Conservation (phyloP, 2,329 filamentous ascomycete species). For the Stachybotrys echinatus region DNA sequence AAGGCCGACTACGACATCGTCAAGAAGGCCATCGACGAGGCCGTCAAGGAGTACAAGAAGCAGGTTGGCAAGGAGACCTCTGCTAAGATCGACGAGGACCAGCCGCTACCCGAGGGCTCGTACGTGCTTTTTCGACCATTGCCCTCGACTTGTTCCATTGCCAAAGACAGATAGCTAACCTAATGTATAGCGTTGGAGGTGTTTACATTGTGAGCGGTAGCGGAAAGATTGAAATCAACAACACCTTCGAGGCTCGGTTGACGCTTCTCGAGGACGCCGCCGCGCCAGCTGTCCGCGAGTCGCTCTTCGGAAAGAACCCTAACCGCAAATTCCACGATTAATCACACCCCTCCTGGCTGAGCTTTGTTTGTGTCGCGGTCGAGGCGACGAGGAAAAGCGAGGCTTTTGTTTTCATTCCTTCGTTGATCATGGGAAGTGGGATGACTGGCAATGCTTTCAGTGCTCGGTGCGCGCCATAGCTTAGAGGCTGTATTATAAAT, state of each 20-base stretch:
- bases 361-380: not conserved
- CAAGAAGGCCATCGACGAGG: conserved; percentile 73
- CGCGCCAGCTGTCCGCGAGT: conserved; percentile 77
- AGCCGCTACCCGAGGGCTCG: conserved; percentile 76
- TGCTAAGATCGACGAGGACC: conserved; percentile 70
- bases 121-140: conserved; percentile 44
- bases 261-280: conserved; percentile 78
- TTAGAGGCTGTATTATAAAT: conserved; percentile 28
- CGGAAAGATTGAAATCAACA: conserved; percentile 98
- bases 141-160: not conserved
- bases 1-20: conserved; percentile 73
- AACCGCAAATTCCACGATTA: conserved; percentile 96
- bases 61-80: conserved; percentile 64
- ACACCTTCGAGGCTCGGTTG: conserved; percentile 92
- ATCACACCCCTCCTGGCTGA: conserved; percentile 12
- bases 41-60: conserved; percentile 78
- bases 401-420: not conserved
- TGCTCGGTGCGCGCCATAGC: conserved; percentile 20
- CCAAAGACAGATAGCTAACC: not conserved
- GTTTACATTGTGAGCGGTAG: conserved; percentile 72
- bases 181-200: conserved; percentile 66
- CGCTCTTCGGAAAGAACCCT: conserved; percentile 87
- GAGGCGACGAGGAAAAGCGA: not conserved
- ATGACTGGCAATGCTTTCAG: conserved; percentile 17
- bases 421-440: conserved; percentile 10